Evolutionary conservation across 306 rosid species (phyloP), one percentile per base, ranked within the genome.

Genomic region (Vigna mungo): DNA sequence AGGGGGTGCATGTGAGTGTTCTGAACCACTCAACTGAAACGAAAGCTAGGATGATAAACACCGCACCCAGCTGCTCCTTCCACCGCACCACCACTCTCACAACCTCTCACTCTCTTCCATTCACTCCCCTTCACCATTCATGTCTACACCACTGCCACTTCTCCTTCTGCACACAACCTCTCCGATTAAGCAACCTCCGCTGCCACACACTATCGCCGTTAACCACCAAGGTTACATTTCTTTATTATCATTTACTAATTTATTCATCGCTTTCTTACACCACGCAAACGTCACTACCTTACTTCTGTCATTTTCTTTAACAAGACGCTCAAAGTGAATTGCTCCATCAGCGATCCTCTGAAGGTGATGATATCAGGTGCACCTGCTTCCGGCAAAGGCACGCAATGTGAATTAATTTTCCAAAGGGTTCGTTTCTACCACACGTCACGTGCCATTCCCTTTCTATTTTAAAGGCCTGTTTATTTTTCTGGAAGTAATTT

Each of bases 351-450:
- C 21, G 92, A 89, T 72, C 93, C 97, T 39, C 41, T 92, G 83
- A 95, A 92, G 87, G 92, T 95, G 43, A 88, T 95, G 96, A 90
- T 95, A 78, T 92, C 97, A 5, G 98, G 98, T 76, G 93, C 98
- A 9, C 98, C 98, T 34, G 96, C 97, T 1, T 95, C 97, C 0
- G 98, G 98, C 39, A 95, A 95, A 80, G 98, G 98, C 74, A 95
- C 98, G 25, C 98, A 92, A 84, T 95, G 96, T 52, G 96, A 95
- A 77, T 84, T 92, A 82, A 92, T 95, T 78, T 96, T 89, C 52
- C 83, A 77, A 54, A 90, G 92, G 98, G 97, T 92, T 56, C 39
- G 17, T 41, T 62, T 8, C 68, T 13, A 34, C 7, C 43, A 32
- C 65, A 17, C 27, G 51, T 4, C 20, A 32, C 56, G 14, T 54